phyloP scores from a whole-genome alignment of 495 filamentous ascomycete genomes.

The Venustampulla echinocandica region DNA sequence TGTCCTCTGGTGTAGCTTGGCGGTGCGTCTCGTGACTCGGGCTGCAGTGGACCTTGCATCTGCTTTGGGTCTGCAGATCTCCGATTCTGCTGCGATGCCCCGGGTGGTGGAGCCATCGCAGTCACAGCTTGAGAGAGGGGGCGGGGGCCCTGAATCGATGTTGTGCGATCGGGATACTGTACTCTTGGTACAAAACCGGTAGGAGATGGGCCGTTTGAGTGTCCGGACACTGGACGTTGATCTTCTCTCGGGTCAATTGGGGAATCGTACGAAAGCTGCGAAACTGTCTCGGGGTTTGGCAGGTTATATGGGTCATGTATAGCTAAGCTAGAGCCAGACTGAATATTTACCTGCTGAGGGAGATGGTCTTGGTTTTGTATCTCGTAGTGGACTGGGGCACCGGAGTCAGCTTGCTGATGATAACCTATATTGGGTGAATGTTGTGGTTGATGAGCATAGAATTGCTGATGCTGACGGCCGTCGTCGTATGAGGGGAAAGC shows the following conservation, averaged over 20 bases:
- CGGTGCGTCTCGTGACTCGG: constrained; percentile 40
- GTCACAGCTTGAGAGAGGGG: constrained; percentile 30
- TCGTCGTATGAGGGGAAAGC: constrained; percentile 14
- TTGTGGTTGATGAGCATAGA: constrained; percentile 15
- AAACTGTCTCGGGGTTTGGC: constrained; percentile 41
- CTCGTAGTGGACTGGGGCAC: constrained; percentile 15
- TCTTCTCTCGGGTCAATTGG: constrained; percentile 30
- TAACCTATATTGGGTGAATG: constrained; percentile 8
- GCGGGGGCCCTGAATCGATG: constrained; percentile 27
- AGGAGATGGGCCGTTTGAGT: constrained; percentile 30
- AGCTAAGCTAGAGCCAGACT: constrained; percentile 19
- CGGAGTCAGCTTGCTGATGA: constrained; percentile 14
- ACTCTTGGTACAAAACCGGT: constrained; percentile 29
- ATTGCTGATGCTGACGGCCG: constrained; percentile 11
- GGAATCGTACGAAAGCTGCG: constrained; percentile 57
- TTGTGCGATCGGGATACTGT: constrained; percentile 29
- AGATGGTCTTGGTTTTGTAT: constrained; percentile 10
- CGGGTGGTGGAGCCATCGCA: constrained; percentile 42
- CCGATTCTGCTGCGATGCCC: constrained; percentile 34
- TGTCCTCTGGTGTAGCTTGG: constrained; percentile 23
- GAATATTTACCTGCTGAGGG: constrained; percentile 20
- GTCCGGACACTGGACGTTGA: constrained; percentile 30
- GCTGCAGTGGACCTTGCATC: constrained; percentile 27
- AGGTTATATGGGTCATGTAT: constrained; percentile 32
- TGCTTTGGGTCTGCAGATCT: constrained; percentile 36